These are phyloP conservation scores for Fusarium citri DNA, from an alignment of 2,329 filamentous ascomycete species.

Conservation along the genomic window DNA sequence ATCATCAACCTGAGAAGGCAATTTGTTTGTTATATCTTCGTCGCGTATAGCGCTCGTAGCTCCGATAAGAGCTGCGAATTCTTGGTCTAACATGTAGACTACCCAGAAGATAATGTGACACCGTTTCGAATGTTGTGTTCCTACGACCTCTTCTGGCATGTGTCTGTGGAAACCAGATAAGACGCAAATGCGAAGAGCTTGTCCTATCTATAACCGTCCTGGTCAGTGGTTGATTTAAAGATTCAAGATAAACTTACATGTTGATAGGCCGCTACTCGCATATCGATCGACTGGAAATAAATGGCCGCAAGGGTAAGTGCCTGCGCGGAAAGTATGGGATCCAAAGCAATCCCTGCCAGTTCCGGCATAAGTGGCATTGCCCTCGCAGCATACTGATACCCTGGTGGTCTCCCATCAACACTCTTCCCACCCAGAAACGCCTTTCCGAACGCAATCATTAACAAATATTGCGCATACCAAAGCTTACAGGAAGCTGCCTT, in stretches of 20 bases:
- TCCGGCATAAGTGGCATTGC: constrained; percentile 56
- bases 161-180: constrained; percentile 49
- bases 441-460: constrained; percentile 51
- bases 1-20: constrained; percentile 46
- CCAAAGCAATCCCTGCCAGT: constrained; percentile 41
- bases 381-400: constrained; percentile 53
- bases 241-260: constrained; percentile 44
- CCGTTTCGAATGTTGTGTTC: constrained; percentile 41
- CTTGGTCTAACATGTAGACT: constrained; percentile 47
- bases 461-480: constrained; percentile 50
- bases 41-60: constrained; percentile 46
- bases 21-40: constrained; percentile 48
- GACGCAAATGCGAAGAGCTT: constrained; percentile 50
- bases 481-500: constrained; percentile 34
- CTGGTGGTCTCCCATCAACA: constrained; percentile 47
- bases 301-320: constrained; percentile 52
- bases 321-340: constrained; percentile 41
- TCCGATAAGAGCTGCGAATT: constrained; percentile 46
- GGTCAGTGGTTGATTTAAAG: neutral
- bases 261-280: constrained; percentile 54
- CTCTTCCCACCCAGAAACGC: constrained; percentile 45
- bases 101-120: constrained; percentile 49
- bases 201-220: constrained; percentile 42
- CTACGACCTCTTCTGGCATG: constrained; percentile 39
- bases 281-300: constrained; percentile 56